phyloP scores from a whole-genome alignment of 2,329 filamentous ascomycete species.

The Nannizziopsis arthrosporioides region DNA sequence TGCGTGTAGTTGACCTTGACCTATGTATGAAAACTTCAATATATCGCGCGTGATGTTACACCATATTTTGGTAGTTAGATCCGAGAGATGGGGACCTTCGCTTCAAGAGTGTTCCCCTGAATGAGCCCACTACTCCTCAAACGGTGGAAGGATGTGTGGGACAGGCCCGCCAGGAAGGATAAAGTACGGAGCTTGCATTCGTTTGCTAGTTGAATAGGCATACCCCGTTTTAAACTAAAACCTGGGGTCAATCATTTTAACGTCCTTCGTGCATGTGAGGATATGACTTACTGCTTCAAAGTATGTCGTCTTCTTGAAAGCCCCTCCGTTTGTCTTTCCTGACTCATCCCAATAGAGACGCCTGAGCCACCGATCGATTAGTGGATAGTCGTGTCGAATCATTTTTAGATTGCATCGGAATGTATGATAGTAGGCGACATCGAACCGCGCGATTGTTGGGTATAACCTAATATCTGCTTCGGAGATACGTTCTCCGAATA shows the following conservation, averaged over 20 bases:
- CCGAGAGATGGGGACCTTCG: no score
- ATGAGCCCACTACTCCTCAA: neutral
- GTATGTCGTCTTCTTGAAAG: slow-evolving; percentile 36
- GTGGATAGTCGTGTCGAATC: slow-evolving; percentile 49
- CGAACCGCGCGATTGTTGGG: slow-evolving; percentile 56
- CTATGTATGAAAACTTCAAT: no score
- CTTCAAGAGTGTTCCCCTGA: no score
- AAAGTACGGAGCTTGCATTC: neutral
- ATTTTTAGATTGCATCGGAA: slow-evolving; percentile 62
- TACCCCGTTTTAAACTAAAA: neutral
- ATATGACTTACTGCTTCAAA: slow-evolving; percentile 29
- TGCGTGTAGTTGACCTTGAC: no score
- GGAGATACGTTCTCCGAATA: slow-evolving; percentile 61
- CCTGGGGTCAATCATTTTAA: neutral
- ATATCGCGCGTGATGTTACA: no score
- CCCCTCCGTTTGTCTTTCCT: slow-evolving; percentile 30
- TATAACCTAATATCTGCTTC: slow-evolving; percentile 67
- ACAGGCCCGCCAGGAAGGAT: neutral
- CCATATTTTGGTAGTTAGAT: no score
- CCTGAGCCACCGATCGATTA: slow-evolving; percentile 37
- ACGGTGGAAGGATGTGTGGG: neutral
- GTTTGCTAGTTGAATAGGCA: no score
- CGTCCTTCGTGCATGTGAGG: neutral
- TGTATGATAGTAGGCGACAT: slow-evolving; percentile 65
- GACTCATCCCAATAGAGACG: slow-evolving; percentile 38